Base-by-base conservation (phyloP, 1,284 basidiomycete species). In the Malassezia arunalokei region DNA sequence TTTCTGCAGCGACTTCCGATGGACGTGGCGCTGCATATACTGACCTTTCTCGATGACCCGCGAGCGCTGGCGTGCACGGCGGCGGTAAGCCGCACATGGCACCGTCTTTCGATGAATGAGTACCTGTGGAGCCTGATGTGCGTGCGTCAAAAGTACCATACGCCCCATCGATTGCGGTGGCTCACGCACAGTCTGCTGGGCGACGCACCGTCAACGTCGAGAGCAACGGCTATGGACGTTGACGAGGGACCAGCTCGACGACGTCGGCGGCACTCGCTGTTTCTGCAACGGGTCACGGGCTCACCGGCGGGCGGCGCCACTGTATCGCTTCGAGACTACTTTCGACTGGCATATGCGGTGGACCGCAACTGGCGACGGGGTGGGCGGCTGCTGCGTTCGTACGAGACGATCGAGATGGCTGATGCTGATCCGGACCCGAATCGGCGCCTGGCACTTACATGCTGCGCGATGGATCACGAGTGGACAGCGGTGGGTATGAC, bases 401-500 rank as follows among this genome's bases (percentile, higher is more conserved):
- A 83, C 44, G 80, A 83, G 43, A 65, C 68, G 14, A 50, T 30
- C 20, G 56, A 54, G 14, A 28, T 46, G n/a, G 44, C 56, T 3
- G 51, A 58, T 24, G 53, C 53, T 2, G 42, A 44, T 79, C 47
- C 53, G 12, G 43, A 55, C 15, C 53, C 82, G 35, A 81, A 87
- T 62, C 79, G 79, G 41, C 83, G 82, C 8, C 54, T 63, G 37
- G 84, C 88, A 8, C 84, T 92, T 35, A 92, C 92, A 0, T 87
- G 85, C 3, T 78, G 94, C 20, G 86, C 88, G 1, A 79, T 95
- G 55, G 86, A 94, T 74, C 76, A 79, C 24, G 81, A 86, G 48
- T 88, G 84, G 80, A 82, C 96, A 64, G 83, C 92, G 38, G 84
- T 91, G 24, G 91, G 88, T 1, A 84, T 94, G 71, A 86, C 87